A percentile compares a stretch with the other conserved stretches of the same genome.
These are phyloP conservation scores for Tolypocladium capitatum DNA, from an alignment of 2,329 filamentous ascomycete species.

Conservation along the genomic window DNA sequence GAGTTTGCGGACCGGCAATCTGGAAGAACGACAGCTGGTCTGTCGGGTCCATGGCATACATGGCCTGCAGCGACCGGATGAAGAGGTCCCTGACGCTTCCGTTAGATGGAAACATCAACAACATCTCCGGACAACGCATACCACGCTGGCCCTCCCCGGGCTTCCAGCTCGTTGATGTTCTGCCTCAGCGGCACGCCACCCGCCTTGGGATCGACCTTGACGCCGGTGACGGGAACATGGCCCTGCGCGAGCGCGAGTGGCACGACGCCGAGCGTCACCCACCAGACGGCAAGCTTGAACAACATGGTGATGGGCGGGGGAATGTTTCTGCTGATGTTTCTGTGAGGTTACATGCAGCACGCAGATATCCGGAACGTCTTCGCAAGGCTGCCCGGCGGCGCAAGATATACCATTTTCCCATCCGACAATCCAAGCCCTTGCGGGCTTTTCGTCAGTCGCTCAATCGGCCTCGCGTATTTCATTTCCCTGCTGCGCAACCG, in stretches of 20 bases:
- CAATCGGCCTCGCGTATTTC: too few species aligned
- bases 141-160: conserved; percentile 29
- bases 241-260: conserved; percentile 11
- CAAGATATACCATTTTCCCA: too few species aligned
- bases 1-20: conserved; percentile 24
- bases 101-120: conserved; percentile 3
- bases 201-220: conserved; percentile 21
- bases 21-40: conserved; percentile 37
- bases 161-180: conserved; percentile 33
- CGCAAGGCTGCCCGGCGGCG: neutral
- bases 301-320: conserved; percentile 6
- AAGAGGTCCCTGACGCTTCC: conserved; percentile 30
- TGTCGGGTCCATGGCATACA: conserved; percentile 26
- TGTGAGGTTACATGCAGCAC: neutral
- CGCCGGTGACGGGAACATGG: conserved; percentile 23
- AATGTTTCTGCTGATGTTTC: neutral
- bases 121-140: conserved; percentile 9
- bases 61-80: conserved; percentile 28
- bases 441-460: too few species aligned
- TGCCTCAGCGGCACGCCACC: conserved; percentile 28
- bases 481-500: too few species aligned
- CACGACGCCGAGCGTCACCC: conserved; percentile 13
- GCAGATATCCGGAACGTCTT: neutral
- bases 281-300: conserved; percentile 8
- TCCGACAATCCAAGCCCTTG: too few species aligned